Conservation (phyloP, 148 eudicot species). For the Rhododendron henanense region DNA sequence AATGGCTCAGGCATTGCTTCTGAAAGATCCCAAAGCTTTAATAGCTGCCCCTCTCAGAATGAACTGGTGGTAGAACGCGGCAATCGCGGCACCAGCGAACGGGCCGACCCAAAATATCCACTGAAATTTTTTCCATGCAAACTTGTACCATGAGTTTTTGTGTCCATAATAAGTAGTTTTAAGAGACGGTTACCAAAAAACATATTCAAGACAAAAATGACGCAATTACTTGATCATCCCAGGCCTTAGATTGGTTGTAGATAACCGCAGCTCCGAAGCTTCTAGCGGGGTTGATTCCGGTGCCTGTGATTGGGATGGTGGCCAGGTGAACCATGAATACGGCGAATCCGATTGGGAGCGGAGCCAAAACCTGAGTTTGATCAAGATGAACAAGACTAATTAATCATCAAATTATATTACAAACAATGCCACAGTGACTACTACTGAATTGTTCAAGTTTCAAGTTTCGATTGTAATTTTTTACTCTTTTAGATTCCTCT, state of each 20-base stretch:
- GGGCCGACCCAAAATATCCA: conserved; percentile 67
- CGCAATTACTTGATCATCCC: conserved; percentile 58
- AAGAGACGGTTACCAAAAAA: not conserved
- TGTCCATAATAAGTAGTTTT: not conserved
- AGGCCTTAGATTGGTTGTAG: conserved; percentile 51
- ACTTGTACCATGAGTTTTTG: not conserved
- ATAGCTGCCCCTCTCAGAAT: conserved; percentile 47
- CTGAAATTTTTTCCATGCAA: conserved; percentile 3
- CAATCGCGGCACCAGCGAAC: conserved; percentile 42
- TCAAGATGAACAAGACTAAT: not conserved
- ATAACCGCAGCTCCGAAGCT: conserved; percentile 81
- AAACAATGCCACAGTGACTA: not conserved
- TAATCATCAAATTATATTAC: not conserved
- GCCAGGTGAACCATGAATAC: conserved; percentile 83
- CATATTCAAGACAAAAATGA: no score
- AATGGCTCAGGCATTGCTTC: conserved; percentile 29
- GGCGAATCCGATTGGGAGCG: conserved; percentile 75
- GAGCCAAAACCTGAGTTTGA: conserved; percentile 57
- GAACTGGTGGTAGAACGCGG: conserved; percentile 51
- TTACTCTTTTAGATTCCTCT: no score
- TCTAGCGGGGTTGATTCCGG: conserved; percentile 84
- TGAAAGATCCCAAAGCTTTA: conserved; percentile 60
- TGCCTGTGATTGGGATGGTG: conserved; percentile 68
- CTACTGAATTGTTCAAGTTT: no score
- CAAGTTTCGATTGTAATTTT: no score